Conservation (phyloP, 345 rosid species). For the Citrus cavaleriei region DNA sequence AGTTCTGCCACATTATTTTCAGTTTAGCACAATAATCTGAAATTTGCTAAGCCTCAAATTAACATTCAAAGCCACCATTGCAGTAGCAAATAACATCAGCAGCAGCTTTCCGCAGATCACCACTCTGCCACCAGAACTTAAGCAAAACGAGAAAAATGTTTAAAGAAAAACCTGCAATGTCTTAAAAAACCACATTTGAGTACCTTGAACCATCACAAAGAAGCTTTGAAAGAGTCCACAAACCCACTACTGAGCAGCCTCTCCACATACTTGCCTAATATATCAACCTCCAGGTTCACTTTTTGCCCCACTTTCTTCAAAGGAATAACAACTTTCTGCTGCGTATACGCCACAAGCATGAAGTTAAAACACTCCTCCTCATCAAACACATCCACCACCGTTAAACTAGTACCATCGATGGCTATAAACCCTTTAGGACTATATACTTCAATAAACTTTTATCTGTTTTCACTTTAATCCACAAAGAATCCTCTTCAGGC, state of each 20-base stretch:
- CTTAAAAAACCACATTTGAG: background rate
- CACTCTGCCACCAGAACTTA: background rate
- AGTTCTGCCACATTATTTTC: background rate
- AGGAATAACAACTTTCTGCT: conserved; percentile 71
- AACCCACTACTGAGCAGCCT: conserved; percentile 66
- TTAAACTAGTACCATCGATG: conserved; percentile 89
- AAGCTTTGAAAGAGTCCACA: conserved; percentile 38
- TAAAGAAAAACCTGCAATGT: background rate
- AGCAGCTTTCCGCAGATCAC: background rate
- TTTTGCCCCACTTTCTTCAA: conserved; percentile 71
- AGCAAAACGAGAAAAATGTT: background rate
- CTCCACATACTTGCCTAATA: conserved; percentile 91
- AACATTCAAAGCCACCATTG: background rate
- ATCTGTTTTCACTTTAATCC: conserved; percentile 73
- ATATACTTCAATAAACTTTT: conserved; percentile 51
- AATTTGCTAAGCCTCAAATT: background rate
- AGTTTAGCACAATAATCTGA: background rate
- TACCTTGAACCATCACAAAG: conserved; percentile 16
- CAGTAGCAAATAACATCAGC: background rate
- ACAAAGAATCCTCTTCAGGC: conserved; percentile 69
- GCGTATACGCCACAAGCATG: conserved; percentile 83
- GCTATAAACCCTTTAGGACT: conserved; percentile 84
- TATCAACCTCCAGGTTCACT: conserved; percentile 91
- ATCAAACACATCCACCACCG: conserved; percentile 82
- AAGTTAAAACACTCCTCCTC: conserved; percentile 73